A percentile compares a stretch with the other conserved stretches of the same genome.
These are phyloP conservation scores for Mortierella hygrophila DNA, from an alignment of 192 early-diverging fungal species.

Conservation along the genomic window DNA sequence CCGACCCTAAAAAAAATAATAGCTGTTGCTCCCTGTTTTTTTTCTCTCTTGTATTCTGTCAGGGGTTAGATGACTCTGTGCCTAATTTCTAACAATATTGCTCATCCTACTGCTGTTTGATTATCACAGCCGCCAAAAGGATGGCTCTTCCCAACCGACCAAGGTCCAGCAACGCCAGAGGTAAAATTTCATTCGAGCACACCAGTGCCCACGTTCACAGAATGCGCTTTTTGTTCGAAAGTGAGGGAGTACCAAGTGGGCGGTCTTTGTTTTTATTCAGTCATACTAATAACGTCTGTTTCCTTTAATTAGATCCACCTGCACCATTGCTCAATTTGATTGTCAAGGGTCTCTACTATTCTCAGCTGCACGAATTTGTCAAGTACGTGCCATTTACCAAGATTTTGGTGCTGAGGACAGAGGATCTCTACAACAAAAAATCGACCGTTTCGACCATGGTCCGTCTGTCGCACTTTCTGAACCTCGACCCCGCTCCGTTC, in stretches of 20 bases:
- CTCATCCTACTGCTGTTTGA: neutral
- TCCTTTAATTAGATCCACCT: conserved; percentile 28
- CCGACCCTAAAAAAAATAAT: neutral
- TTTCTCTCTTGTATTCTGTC: neutral
- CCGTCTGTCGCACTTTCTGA: conserved; percentile 47
- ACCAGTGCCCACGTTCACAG: neutral
- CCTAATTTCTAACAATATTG: neutral
- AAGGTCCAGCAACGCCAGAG: conserved; percentile 43
- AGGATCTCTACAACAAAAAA: conserved; percentile 48
- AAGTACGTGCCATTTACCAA: conserved; percentile 55
- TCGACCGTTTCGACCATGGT: conserved; percentile 54
- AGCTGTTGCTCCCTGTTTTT: neutral
- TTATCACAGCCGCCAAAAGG: conserved; percentile 45
- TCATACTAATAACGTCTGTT: neutral
- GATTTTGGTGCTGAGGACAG: conserved; percentile 48
- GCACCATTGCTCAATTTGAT: conserved; percentile 44
- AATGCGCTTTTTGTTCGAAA: neutral
- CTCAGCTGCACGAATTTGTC: conserved; percentile 53
- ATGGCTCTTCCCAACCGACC: conserved; percentile 52
- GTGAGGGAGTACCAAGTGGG: neutral
- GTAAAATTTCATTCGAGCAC: neutral
- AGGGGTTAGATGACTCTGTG: neutral
- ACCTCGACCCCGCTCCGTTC: conserved; percentile 49
- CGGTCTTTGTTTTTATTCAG: neutral
- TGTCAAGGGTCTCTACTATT: conserved; percentile 54